Conservation (phyloP, 2,329 filamentous ascomycete genomes). For the Phoma sp. region DNA sequence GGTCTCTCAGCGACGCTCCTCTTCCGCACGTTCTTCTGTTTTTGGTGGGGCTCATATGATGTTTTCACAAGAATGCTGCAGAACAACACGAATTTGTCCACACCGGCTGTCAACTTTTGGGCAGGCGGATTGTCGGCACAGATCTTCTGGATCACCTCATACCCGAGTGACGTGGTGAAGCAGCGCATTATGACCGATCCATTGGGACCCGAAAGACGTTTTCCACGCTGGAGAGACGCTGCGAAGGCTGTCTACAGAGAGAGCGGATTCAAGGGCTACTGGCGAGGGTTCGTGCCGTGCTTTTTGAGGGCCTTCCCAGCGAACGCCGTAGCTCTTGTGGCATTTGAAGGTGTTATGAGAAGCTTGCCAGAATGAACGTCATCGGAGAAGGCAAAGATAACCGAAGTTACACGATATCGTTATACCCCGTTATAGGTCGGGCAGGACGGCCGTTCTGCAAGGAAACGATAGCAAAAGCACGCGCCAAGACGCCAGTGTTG, state of each 20-base stretch:
- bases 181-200: constrained; percentile 97
- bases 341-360: constrained; percentile 91
- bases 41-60: constrained; percentile 98
- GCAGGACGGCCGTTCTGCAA: background rate
- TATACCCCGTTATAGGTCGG: background rate
- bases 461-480: background rate
- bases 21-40: constrained; percentile 94
- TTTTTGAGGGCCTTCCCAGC: constrained; percentile 94
- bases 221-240: constrained; percentile 79
- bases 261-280: constrained; percentile 79
- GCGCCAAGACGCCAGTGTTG: constrained; percentile 6
- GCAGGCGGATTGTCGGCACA: constrained; percentile 92
- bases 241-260: constrained; percentile 78
- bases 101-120: constrained; percentile 93
- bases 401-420: background rate
- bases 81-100: constrained; percentile 70
- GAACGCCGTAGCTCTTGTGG: constrained; percentile 90
- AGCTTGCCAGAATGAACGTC: constrained; percentile 38
- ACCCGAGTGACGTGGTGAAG: constrained; percentile 92
- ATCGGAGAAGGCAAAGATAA: background rate
- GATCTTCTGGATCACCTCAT: constrained; percentile 91
- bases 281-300: constrained; percentile 90
- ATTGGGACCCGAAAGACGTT: constrained; percentile 68
- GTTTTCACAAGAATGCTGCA: constrained; percentile 73
- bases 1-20: constrained; percentile 83